These are phyloP conservation scores for Colletotrichum chlorophyti DNA, from an alignment of 2,329 filamentous ascomycete genomes.

Conservation along the genomic window DNA sequence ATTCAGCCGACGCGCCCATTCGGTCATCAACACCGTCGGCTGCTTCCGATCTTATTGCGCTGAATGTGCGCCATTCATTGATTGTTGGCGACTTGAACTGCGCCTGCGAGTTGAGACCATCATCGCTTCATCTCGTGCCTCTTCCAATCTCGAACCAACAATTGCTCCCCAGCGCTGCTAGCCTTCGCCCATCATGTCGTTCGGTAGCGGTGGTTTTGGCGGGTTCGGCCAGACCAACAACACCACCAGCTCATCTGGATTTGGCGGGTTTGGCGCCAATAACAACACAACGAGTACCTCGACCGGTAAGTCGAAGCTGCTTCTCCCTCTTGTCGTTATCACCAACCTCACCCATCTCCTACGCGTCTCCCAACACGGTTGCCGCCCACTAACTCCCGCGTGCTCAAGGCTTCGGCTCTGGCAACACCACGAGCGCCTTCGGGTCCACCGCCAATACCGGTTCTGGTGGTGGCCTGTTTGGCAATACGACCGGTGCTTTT, in stretches of 20 bases:
- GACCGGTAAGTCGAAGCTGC: constrained; percentile 56
- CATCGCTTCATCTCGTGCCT: neutral
- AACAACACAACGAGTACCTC: constrained; percentile 42
- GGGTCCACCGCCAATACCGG: constrained; percentile 43
- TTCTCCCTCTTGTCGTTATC: neutral
- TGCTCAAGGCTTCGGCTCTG: constrained; percentile 46
- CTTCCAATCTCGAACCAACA: neutral
- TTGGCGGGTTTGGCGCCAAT: constrained; percentile 63
- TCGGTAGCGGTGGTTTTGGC: constrained; percentile 55
- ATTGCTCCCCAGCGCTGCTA: neutral
- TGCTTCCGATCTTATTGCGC: constrained; percentile 4
- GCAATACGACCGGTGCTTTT: constrained; percentile 18
- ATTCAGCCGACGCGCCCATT: constrained; percentile 12
- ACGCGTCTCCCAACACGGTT: constrained; percentile 13
- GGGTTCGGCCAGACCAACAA: constrained; percentile 67
- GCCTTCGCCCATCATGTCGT: constrained; percentile 54
- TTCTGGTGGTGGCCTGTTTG: constrained; percentile 41
- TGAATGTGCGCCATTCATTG: constrained; percentile 24
- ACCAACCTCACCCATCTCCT: neutral
- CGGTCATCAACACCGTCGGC: constrained; percentile 9
- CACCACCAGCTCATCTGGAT: constrained; percentile 51
- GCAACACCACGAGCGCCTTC: constrained; percentile 49
- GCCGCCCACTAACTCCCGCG: constrained; percentile 19
- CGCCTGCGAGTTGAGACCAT: constrained; percentile 3
- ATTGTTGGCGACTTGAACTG: constrained; percentile 17